Evolutionary conservation across 768 basidiomycete species (phyloP).

Genomic region (Udeniomyces megalosporus): DNA sequence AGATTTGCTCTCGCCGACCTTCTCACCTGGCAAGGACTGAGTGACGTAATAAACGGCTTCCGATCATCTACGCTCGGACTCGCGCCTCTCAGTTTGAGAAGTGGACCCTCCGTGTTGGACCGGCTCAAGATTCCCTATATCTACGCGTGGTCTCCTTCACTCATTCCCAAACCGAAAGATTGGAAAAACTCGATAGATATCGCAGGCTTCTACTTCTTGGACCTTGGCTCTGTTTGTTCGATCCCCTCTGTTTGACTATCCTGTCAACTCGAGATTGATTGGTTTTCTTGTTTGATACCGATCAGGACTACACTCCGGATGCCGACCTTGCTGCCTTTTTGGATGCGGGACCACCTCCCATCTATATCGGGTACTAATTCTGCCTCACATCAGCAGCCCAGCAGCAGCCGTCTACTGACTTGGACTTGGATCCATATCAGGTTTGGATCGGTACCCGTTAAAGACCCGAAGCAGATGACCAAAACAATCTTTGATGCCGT

Average conservation of each 20-base stretch:
- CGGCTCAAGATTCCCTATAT: conserved; percentile 42
- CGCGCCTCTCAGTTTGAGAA: conserved; percentile 35
- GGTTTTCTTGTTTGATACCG: too few species aligned
- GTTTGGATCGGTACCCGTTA: conserved; percentile 48
- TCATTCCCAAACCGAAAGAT: conserved; percentile 46
- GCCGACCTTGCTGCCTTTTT: conserved; percentile 39
- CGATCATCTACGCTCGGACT: conserved; percentile 39
- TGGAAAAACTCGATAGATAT: conserved; percentile 54
- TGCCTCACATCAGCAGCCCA: background rate
- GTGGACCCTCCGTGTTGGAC: conserved; percentile 41
- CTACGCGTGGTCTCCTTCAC: conserved; percentile 44
- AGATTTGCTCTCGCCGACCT: conserved; percentile 46
- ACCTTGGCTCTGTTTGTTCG: conserved; percentile 27
- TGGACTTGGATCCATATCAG: conserved; percentile 22
- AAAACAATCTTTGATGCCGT: conserved; percentile 46
- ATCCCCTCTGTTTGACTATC: background rate
- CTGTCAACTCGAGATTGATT: background rate
- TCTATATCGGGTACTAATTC: conserved; percentile 42
- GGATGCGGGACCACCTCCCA: conserved; percentile 37
- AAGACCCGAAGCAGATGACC: conserved; percentile 40
- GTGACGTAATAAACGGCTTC: conserved; percentile 46
- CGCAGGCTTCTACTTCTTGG: conserved; percentile 50
- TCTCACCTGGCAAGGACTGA: conserved; percentile 45
- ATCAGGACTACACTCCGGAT: conserved; percentile 36
- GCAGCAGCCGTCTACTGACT: background rate